These are phyloP conservation scores for Erodium texanum DNA, from an alignment of 441 rosid genomes.

Conservation along the genomic window DNA sequence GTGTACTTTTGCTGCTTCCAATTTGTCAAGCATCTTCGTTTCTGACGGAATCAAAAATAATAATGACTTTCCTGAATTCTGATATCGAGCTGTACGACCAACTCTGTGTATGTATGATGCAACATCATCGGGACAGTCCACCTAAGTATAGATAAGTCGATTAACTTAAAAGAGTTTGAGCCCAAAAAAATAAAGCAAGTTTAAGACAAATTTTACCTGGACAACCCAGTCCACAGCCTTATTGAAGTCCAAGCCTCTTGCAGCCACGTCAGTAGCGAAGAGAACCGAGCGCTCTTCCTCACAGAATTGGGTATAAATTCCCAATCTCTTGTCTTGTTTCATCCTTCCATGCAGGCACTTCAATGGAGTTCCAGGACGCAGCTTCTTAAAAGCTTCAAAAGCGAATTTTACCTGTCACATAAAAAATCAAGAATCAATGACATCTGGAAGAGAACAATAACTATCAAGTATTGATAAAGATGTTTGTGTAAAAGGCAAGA, in stretches of 20 bases:
- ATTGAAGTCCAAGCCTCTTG: slow-evolving; percentile 93
- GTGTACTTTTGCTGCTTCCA: slow-evolving; percentile 67
- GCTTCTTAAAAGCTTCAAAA: slow-evolving; percentile 29
- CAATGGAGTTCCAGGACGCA: slow-evolving; percentile 25
- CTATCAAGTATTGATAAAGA: background rate
- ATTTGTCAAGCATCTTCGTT: slow-evolving; percentile 79
- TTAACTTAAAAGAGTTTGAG: slow-evolving; percentile 11
- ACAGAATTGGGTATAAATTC: slow-evolving; percentile 49
- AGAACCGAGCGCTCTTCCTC: slow-evolving; percentile 68
- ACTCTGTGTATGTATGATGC: slow-evolving; percentile 90
- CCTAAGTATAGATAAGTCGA: slow-evolving; percentile 31
- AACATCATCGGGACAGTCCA: slow-evolving; percentile 95
- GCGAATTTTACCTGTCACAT: slow-evolving; percentile 74
- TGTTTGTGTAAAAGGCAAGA: background rate
- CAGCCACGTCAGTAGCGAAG: slow-evolving; percentile 87
- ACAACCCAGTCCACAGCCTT: slow-evolving; percentile 92
- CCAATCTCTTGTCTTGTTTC: slow-evolving; percentile 24
- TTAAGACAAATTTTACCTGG: slow-evolving; percentile 42
- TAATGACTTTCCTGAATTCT: slow-evolving; percentile 60
- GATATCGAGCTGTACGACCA: slow-evolving; percentile 92
- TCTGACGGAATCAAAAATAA: slow-evolving; percentile 83
- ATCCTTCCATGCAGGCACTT: slow-evolving; percentile 27
- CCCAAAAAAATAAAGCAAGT: background rate
- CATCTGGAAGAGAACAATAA: no score
- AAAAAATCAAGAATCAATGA: no score